Evolutionary conservation across 164 flowering plant genomes (phyloP), one percentile per base, ranked within the genome.

Genomic region (Annona cherimola): DNA sequence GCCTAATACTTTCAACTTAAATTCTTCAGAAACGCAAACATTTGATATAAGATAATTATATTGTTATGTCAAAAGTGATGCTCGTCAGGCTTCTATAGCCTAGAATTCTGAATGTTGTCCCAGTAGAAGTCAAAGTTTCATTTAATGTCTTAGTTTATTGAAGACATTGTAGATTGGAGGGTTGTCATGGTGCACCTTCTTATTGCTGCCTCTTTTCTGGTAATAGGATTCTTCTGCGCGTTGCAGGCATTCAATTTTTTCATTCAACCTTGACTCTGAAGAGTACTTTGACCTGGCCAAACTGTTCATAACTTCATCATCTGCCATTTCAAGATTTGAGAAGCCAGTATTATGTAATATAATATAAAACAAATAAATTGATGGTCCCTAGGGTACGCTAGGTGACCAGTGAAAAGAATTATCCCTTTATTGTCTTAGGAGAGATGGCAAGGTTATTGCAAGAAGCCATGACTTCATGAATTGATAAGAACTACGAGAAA

Each of bases 141-240:
- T 26, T 26, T 26, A 26, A 26, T 26, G 14, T 50, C 57, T 50
- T 50, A 11, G 2, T 9, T 16, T 50, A 11, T 42, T 64, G 18
- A 64, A 14, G 9, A 64, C 44, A 43, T 50, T 69, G 7, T 66
- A 45, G 43, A 54, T 4, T 19, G 66, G 54, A 64, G 62, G 46
- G 72, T 45, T 45, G 67, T 71, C 55, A 57, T 5, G 50, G 68
- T 3, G n/a, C 12, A 86, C 97, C 96, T 88, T 82, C 63, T 85
- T 86, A 14, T 80, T 78, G 69, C 81, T 75, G 71, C 5, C 68
- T 64, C 79, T 78, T 44, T 79, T 83, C 77, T 76, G 80, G 67
- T 90, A 83, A 80, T 88, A 89, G 41, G 73, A 80, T 80, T 92
- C 98, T 81, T 94, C 98, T 43, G 93, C 93, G 42, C 81, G 87